A percentile compares a stretch with the other conserved stretches of the same genome.
These are phyloP conservation scores for Kuraishia cidri DNA, from an alignment of 805 yeast genomes.

Conservation along the genomic window DNA sequence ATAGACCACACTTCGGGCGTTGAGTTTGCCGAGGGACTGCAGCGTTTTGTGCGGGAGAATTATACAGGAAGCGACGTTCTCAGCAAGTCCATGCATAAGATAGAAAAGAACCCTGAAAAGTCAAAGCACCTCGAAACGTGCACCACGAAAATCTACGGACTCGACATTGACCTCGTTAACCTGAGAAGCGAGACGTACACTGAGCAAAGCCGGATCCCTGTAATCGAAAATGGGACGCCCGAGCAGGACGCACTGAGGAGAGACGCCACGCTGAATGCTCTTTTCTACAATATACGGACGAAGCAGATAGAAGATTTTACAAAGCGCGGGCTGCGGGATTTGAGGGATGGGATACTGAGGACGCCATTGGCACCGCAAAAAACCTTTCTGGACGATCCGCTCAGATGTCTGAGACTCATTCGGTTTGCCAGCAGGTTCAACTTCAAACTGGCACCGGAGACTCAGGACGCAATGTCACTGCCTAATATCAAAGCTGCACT, in stretches of 20 bases:
- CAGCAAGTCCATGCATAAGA: conserved; percentile 53
- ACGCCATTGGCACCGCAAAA: conserved; percentile 83
- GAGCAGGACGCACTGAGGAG: conserved; percentile 85
- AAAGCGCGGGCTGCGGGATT: conserved; percentile 62
- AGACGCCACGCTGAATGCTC: conserved; percentile 92
- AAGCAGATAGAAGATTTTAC: conserved; percentile 80
- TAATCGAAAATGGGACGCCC: conserved; percentile 78
- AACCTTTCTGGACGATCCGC: conserved; percentile 91
- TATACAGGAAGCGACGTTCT: conserved; percentile 5
- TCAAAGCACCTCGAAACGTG: conserved; percentile 96
- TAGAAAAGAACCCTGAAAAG: conserved; percentile 89
- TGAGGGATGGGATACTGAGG: conserved; percentile 59
- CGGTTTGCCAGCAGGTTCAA: conserved; percentile 79
- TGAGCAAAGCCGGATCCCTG: conserved; percentile 78
- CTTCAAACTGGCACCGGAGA: conserved; percentile 52
- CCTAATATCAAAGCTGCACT: conserved; percentile 50
- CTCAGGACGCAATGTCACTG: conserved; percentile 57
- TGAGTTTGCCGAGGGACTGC: conserved; percentile 65
- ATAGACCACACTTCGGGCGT: conserved; percentile 80
- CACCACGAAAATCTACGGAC: conserved; percentile 73
- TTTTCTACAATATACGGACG: conserved; percentile 74
- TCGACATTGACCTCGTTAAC: conserved; percentile 93
- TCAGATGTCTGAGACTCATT: conserved; percentile 76
- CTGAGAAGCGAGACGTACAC: conserved; percentile 83
- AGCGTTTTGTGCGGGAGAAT: conserved; percentile 31